Evolutionary conservation across 495 filamentous ascomycete species (phyloP), one percentile per base, ranked within the genome.

Genomic region (Amphirosellinia nigrospora): DNA sequence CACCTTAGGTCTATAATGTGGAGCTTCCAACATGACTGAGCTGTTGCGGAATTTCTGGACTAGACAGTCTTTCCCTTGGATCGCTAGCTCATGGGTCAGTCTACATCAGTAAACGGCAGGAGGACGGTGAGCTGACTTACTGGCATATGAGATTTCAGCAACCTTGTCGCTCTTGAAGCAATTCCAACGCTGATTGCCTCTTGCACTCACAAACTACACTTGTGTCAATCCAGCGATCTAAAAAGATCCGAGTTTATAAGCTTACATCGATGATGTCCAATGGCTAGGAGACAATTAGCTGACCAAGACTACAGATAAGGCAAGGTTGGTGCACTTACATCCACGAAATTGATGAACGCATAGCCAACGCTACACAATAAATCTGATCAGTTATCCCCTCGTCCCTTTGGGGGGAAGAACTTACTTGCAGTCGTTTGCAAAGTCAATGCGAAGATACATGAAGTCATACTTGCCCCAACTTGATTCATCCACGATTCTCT

Each of bases 41-140:
- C 93, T 97, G 80, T 99, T 99, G 26, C 95, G 91, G 80, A 99
- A 98, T 73, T 98, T 97, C 75, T 96, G 90, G 39, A 97, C 87
- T 8, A 98, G 85, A 64, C 92, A 93, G 76, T 97, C 95, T 70
- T 90, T 89, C 46, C 95, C 96, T 82, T 99, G 96, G 69, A 96
- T 93, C 39, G 94, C 93, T 94, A 39, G 64, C 56, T 4, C 62
- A 61, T 56, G 56, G 16, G 46, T 78, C 67, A 76, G 75, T 55
- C 64, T 36, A 26, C 38, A 55, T 13, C 28, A 0, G 15, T 41
- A 53, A 34, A 28, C 26, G 15, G 43, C n/a, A 55, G 19, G 41
- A 19, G 13, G 36, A 38, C 10, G 7, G 45, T 64, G 39, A 28
- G 50, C 21, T 23, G 30, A 87, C 93, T 82, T 79, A 95, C 92